These are phyloP conservation scores for Picea mariana DNA, from an alignment of 83 land plant genomes.

Conservation along the genomic window DNA sequence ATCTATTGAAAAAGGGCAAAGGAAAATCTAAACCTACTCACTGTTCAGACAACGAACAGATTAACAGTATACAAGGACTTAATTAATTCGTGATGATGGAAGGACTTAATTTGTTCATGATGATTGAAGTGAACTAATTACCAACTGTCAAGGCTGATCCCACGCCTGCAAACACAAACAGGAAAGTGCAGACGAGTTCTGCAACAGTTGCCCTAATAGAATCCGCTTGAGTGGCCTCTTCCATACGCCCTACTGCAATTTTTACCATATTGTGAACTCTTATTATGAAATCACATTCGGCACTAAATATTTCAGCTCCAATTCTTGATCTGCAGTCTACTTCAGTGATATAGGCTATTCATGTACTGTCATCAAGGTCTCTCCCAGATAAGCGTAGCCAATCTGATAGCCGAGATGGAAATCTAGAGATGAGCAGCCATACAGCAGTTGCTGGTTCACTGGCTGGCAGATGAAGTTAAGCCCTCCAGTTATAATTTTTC, in stretches of 20 bases:
- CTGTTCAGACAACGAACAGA: neutral
- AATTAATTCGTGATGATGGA: neutral
- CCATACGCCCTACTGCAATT: slow-evolving; percentile 51
- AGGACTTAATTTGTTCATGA: neutral
- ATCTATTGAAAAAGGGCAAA: neutral
- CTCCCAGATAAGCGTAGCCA: no score
- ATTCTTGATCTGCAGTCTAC: no score
- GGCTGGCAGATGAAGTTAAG: no score
- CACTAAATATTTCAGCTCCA: no score
- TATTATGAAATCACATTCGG: no score
- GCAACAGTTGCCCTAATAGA: slow-evolving; percentile 60
- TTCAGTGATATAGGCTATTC: no score
- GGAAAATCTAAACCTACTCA: neutral
- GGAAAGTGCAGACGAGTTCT: slow-evolving; percentile 70
- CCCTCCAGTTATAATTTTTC: no score
- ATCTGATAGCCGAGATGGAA: no score
- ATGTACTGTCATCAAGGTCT: no score
- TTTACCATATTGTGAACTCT: slow-evolving; percentile 34
- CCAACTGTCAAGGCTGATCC: slow-evolving; percentile 67
- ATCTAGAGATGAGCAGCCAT: no score
- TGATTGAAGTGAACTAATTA: neutral
- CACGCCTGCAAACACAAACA: slow-evolving; percentile 81
- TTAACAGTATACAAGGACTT: neutral
- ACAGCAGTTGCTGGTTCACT: no score
- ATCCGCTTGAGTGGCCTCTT: slow-evolving; percentile 49